phyloP scores from a whole-genome alignment of 2,329 filamentous ascomycete genomes.

The Exophiala sideris region DNA sequence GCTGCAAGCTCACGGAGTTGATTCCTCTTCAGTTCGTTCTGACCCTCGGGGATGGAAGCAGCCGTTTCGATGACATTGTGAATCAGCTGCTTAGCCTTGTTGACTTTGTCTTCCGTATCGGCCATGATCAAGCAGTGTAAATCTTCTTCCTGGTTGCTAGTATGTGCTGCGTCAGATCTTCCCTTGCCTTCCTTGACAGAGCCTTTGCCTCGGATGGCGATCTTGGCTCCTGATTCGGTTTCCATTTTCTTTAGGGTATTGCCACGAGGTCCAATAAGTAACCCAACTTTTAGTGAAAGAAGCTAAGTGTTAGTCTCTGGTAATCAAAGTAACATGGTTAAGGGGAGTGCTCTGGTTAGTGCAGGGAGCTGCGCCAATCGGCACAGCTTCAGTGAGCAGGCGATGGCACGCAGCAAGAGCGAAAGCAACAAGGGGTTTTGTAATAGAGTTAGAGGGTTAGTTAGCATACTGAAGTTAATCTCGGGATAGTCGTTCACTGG shows the following conservation, averaged over 20 bases:
- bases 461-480: slow-evolving; percentile 99
- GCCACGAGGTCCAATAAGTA: slow-evolving; percentile 99
- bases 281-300: slow-evolving; percentile 84
- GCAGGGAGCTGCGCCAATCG: slow-evolving; percentile 24
- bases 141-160: slow-evolving; percentile 99
- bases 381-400: slow-evolving; percentile 14
- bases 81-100: slow-evolving; percentile 97
- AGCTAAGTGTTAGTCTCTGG: slow-evolving; percentile 85
- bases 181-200: slow-evolving; percentile 99
- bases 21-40: slow-evolving; percentile 98
- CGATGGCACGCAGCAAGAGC: slow-evolving; percentile 31
- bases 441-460: slow-evolving; percentile 94
- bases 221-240: slow-evolving; percentile 92
- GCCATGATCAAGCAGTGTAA: slow-evolving; percentile 99
- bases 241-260: slow-evolving; percentile 99
- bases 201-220: slow-evolving; percentile 98
- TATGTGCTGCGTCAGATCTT: slow-evolving; percentile 95
- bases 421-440: slow-evolving; percentile 44
- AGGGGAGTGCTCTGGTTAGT: slow-evolving; percentile 37
- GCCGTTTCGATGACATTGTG: slow-evolving; percentile 99
- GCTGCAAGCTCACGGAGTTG: slow-evolving; percentile 96
- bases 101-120: slow-evolving; percentile 98
- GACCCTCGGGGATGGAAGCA: slow-evolving; percentile 95
- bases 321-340: slow-evolving; percentile 31
- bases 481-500: slow-evolving; percentile 99